These are phyloP conservation scores for Myrica gale DNA, from an alignment of 306 rosid genomes.

Conservation along the genomic window DNA sequence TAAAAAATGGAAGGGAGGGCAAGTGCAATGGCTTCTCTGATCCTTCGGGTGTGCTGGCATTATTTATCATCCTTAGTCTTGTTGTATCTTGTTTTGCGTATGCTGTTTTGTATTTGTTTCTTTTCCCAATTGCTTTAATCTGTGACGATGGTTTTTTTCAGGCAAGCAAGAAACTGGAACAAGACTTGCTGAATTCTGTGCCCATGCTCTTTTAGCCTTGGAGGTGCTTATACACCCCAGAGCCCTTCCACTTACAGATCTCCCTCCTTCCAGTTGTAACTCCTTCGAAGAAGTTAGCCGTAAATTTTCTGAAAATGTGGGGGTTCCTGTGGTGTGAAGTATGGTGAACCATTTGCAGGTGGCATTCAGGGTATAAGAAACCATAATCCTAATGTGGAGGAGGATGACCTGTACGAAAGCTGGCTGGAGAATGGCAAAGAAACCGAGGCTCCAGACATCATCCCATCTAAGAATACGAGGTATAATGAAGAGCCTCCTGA, in stretches of 20 bases:
- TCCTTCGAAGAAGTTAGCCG: conserved; percentile 26
- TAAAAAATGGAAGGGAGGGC: background rate
- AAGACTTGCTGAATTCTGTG: conserved; percentile 72
- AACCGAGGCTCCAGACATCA: conserved; percentile 28
- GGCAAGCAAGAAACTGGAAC: conserved; percentile 74
- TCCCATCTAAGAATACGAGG: conserved; percentile 26
- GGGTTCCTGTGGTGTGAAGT: conserved; percentile 27
- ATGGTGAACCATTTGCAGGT: conserved; percentile 26
- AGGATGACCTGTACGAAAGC: conserved; percentile 37
- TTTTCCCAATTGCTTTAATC: conserved; percentile 17
- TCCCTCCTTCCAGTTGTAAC: conserved; percentile 24
- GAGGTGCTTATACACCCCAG: conserved; percentile 94
- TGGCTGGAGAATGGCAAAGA: conserved; percentile 50
- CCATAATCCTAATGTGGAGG: conserved; percentile 34
- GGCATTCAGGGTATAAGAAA: conserved; percentile 32
- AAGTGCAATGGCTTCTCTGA: background rate
- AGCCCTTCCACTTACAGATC: conserved; percentile 58
- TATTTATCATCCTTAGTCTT: too few relatives aligned
- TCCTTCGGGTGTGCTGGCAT: background rate
- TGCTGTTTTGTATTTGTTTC: background rate
- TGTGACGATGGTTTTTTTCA: conserved; percentile 39
- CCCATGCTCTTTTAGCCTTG: conserved; percentile 74
- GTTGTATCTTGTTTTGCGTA: too few relatives aligned
- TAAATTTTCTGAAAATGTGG: conserved; percentile 31
- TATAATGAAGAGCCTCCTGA: conserved; percentile 32